Evolutionary conservation across 2,329 filamentous ascomycete genomes (phyloP).

Genomic region (Aspergillus brunneoviolaceus): DNA sequence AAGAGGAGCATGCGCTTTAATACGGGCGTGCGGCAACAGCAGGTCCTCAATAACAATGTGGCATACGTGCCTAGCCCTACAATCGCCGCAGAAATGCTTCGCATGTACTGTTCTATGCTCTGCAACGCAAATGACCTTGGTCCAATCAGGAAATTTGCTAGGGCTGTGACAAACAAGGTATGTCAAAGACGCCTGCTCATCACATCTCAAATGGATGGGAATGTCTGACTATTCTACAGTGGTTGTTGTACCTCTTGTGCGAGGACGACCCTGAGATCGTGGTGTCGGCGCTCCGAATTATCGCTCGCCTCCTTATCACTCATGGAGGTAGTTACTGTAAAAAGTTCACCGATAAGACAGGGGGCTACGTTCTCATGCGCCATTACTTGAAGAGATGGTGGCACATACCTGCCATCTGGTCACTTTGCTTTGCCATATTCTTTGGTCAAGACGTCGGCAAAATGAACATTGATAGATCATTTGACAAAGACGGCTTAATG

Average conservation of each 20-base stretch:
- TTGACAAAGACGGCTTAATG: constrained; percentile 72
- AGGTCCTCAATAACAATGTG: constrained; percentile 35
- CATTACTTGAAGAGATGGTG: constrained; percentile 82
- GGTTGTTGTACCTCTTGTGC: constrained; percentile 86
- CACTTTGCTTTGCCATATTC: constrained; percentile 80
- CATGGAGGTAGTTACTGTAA: constrained; percentile 79
- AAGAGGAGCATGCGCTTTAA: constrained; percentile 47
- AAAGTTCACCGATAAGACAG: constrained; percentile 82
- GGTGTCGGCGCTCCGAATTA: constrained; percentile 74
- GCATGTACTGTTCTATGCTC: constrained; percentile 73
- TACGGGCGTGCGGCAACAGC: constrained; percentile 27
- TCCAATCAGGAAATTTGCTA: constrained; percentile 82
- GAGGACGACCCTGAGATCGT: constrained; percentile 84
- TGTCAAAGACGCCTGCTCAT: constrained; percentile 22
- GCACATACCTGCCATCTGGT: constrained; percentile 82
- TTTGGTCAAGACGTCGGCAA: constrained; percentile 79
- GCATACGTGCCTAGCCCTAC: constrained; percentile 60
- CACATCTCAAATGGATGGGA: neutral
- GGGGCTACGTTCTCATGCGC: constrained; percentile 84
- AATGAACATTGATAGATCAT: constrained; percentile 69
- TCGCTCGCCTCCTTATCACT: constrained; percentile 77
- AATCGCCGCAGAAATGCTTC: constrained; percentile 71
- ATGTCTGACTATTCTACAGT: constrained; percentile 51
- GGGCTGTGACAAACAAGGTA: constrained; percentile 93
- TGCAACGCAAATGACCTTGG: constrained; percentile 68